These are phyloP conservation scores for Eucalyptus dawsonii DNA, from an alignment of 345 rosid species.

Conservation along the genomic window DNA sequence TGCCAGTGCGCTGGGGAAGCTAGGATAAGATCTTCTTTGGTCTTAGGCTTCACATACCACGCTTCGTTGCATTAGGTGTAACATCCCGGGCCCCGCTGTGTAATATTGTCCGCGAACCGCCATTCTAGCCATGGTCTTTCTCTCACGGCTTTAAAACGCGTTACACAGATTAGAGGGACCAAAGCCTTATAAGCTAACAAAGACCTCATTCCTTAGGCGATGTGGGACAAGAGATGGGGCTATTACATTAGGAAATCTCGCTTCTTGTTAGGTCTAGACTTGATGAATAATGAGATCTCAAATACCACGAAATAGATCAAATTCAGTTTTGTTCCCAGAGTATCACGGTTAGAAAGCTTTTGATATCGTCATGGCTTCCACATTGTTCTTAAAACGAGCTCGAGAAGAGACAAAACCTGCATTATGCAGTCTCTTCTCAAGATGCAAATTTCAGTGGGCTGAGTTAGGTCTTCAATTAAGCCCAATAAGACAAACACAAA, in stretches of 20 bases:
- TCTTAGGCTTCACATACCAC: background rate
- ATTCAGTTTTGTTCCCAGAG: background rate
- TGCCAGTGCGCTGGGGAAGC: background rate
- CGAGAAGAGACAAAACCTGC: too few relatives aligned
- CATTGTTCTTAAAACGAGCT: too few relatives aligned
- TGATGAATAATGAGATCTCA: background rate
- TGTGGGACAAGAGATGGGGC: too few relatives aligned
- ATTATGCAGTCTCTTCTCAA: background rate
- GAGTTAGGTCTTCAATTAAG: background rate
- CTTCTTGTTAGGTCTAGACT: background rate
- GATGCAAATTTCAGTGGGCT: background rate
- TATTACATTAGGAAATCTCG: background rate
- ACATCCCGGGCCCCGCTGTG: too few relatives aligned
- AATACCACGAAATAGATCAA: background rate
- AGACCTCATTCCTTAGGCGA: too few relatives aligned
- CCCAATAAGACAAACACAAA: background rate
- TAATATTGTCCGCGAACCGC: too few relatives aligned
- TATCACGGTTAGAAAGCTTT: background rate
- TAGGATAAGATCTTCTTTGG: background rate
- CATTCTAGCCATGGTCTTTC: too few relatives aligned
- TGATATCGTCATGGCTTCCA: too few relatives aligned
- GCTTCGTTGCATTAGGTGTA: background rate
- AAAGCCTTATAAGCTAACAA: too few relatives aligned
- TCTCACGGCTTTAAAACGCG: too few relatives aligned
- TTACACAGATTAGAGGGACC: too few relatives aligned